Percentiles rank a stretch among this genome's conserved stretches.
Evolutionary conservation across 1,284 basidiomycete genomes (phyloP).

Genomic region (Ceratobasidium papillatum): DNA sequence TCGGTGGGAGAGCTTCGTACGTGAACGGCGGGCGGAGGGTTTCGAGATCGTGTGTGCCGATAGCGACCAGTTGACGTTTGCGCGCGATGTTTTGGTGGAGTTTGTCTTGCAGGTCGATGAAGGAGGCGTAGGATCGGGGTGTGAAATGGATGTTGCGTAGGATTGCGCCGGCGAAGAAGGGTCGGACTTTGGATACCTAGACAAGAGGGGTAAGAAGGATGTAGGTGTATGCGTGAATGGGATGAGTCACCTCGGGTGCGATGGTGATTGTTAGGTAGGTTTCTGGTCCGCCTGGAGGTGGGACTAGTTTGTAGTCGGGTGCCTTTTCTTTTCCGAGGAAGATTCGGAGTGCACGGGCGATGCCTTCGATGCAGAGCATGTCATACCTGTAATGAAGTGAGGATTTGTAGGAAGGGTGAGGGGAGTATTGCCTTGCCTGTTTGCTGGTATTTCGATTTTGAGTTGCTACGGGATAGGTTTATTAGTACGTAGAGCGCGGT

Average conservation of each 20-base stretch:
- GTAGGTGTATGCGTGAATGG: slow-evolving; percentile 33
- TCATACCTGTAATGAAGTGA: slow-evolving; percentile 79
- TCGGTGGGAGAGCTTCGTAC: slow-evolving; percentile 90
- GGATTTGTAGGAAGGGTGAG: neutral
- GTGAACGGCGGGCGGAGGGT: slow-evolving; percentile 87
- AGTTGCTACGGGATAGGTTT: slow-evolving; percentile 69
- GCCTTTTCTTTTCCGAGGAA: slow-evolving; percentile 81
- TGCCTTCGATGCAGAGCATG: slow-evolving; percentile 96
- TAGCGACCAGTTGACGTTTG: slow-evolving; percentile 89
- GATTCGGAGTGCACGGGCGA: slow-evolving; percentile 85
- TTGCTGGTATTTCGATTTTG: slow-evolving; percentile 98
- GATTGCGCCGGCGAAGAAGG: slow-evolving; percentile 90
- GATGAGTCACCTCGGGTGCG: slow-evolving; percentile 69
- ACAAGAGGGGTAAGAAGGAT: neutral
- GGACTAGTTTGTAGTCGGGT: slow-evolving; percentile 76
- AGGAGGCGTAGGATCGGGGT: slow-evolving; percentile 89
- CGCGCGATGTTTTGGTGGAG: slow-evolving; percentile 96
- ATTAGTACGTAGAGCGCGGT: slow-evolving; percentile 1
- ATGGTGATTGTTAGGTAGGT: slow-evolving; percentile 73
- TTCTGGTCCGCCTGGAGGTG: slow-evolving; percentile 72
- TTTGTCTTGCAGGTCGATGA: slow-evolving; percentile 99
- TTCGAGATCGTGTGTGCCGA: slow-evolving; percentile 97
- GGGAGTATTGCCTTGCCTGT: slow-evolving; percentile 63
- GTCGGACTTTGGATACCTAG: slow-evolving; percentile 86
- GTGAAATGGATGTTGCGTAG: slow-evolving; percentile 92